Percentiles rank a stretch among this genome's conserved stretches.
phyloP scores from a whole-genome alignment of 225 moss, liverwort and hornwort genomes.

The Physcomitrium patens region DNA sequence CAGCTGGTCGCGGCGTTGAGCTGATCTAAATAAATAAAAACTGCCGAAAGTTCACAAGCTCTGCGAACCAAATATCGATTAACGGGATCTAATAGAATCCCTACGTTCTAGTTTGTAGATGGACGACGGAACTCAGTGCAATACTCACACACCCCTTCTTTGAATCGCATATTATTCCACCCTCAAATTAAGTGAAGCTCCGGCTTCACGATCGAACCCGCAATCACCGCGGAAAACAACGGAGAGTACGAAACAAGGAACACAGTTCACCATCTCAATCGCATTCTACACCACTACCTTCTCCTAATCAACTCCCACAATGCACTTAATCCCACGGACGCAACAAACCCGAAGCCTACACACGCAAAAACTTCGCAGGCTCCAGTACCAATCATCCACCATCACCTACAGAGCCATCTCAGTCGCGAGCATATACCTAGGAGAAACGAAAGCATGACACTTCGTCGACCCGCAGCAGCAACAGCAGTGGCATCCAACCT shows the following conservation, averaged over 20 bases:
- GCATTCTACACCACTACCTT: not conserved
- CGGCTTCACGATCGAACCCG: not conserved
- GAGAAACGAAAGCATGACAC: not conserved
- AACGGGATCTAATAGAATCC: not conserved
- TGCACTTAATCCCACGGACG: not conserved
- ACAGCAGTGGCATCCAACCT: not conserved
- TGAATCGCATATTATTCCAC: not conserved
- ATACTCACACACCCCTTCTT: not conserved
- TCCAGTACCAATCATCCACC: too few relatives aligned
- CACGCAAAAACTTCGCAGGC: too few relatives aligned
- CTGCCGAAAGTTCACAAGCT: not conserved
- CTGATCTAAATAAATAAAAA: not conserved
- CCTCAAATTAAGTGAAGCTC: not conserved
- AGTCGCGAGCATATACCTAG: not conserved
- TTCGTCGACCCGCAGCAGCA: slow-evolving; percentile 3
- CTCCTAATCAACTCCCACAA: not conserved
- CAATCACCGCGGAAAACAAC: not conserved
- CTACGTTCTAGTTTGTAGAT: not conserved
- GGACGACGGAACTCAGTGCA: not conserved
- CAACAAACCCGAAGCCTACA: too few relatives aligned
- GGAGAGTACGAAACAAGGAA: not conserved
- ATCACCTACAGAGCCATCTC: too few relatives aligned
- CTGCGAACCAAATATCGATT: not conserved
- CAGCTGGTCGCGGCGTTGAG: not conserved
- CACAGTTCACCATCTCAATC: not conserved